Evolutionary conservation across 805 yeast species (phyloP).

Genomic region (Starmerella potacharoeniae): DNA sequence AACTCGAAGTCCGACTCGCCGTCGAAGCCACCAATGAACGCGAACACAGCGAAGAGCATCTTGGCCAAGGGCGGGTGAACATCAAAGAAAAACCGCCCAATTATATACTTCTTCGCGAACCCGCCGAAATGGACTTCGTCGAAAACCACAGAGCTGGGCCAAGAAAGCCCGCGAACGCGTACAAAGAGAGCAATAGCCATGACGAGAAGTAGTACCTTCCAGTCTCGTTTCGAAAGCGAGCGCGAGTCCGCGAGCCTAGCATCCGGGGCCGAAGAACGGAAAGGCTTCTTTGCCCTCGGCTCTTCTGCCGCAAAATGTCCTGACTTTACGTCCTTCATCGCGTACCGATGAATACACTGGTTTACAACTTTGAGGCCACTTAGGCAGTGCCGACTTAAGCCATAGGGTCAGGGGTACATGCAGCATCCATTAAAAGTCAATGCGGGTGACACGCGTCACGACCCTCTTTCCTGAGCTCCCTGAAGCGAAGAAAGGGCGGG

Average conservation of each 20-base stretch:
- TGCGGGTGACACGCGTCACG: slow-evolving; percentile 1
- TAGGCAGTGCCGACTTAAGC: slow-evolving; percentile 4
- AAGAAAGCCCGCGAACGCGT: slow-evolving; percentile 48
- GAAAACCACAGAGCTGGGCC: slow-evolving; percentile 76
- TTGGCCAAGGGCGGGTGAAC: slow-evolving; percentile 65
- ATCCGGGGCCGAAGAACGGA: slow-evolving; percentile 24
- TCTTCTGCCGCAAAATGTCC: background rate
- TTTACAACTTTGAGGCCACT: slow-evolving; percentile 7
- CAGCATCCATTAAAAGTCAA: slow-evolving; percentile 1
- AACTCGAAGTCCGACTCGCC: slow-evolving; percentile 36
- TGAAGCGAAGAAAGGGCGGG: background rate
- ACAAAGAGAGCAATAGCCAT: slow-evolving; percentile 43
- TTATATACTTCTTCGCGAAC: slow-evolving; percentile 72
- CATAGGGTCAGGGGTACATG: slow-evolving; percentile 2
- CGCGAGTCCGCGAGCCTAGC: slow-evolving; percentile 22
- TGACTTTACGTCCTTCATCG: background rate
- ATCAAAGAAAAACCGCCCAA: slow-evolving; percentile 55
- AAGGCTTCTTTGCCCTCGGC: slow-evolving; percentile 17
- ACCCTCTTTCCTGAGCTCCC: background rate
- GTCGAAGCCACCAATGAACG: slow-evolving; percentile 42
- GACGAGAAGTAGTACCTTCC: slow-evolving; percentile 29
- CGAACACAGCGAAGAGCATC: slow-evolving; percentile 45
- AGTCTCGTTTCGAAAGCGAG: slow-evolving; percentile 15
- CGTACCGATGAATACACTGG: background rate
- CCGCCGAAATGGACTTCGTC: slow-evolving; percentile 96